A percentile compares a stretch with the other conserved stretches of the same genome.
phyloP scores from a whole-genome alignment of 148 eudicot species.

The Nepenthes mirabilis region DNA sequence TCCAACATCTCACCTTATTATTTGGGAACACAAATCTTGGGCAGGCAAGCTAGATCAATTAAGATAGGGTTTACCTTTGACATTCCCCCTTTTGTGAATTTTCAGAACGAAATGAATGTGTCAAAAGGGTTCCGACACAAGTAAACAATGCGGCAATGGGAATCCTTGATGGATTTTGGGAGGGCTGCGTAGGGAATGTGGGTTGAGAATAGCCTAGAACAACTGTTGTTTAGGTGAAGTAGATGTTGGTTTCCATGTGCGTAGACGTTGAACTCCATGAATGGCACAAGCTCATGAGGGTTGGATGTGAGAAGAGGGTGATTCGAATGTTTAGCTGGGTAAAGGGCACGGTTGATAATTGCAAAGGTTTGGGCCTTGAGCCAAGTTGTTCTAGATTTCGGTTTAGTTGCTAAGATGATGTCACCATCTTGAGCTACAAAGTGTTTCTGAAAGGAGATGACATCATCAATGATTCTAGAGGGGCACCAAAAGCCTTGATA shows the following conservation, averaged over 20 bases:
- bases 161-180: not conserved
- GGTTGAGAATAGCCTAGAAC: conserved; percentile 11
- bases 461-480: not conserved
- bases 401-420: conserved; percentile 4
- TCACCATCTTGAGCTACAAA: conserved; percentile 3
- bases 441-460: conserved; percentile 5
- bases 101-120: conserved; percentile 10
- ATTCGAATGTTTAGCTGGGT: conserved; percentile 6
- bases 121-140: conserved; percentile 13
- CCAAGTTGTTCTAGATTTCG: conserved; percentile 17
- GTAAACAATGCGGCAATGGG: conserved; percentile 10
- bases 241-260: conserved; percentile 9
- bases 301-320: conserved; percentile 25
- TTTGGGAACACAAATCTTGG: no score
- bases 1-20: no score
- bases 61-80: no score
- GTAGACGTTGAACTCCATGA: conserved; percentile 11
- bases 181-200: conserved; percentile 11
- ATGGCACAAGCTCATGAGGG: conserved; percentile 32
- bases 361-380: conserved; percentile 7
- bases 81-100: not conserved
- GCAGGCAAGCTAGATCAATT: no score
- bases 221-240: not conserved
- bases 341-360: not conserved
- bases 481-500: conserved; percentile 17